These are phyloP conservation scores for Pseudocercospora eumusae DNA, from an alignment of 2,329 filamentous ascomycete species.

Conservation along the genomic window DNA sequence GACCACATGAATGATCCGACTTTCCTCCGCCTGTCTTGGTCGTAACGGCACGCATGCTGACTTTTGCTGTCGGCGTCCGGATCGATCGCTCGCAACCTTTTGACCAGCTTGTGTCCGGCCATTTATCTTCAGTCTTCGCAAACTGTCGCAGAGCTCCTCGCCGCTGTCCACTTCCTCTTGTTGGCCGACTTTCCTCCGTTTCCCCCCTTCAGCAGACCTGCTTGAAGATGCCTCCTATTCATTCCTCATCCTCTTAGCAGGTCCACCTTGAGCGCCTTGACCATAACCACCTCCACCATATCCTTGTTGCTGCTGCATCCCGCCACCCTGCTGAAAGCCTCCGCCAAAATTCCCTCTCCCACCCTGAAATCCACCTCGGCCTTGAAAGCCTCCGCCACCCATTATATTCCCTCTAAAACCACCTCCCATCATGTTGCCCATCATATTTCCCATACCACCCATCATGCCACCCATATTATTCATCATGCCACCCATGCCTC, in stretches of 20 bases:
- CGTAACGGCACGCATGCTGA: neutral
- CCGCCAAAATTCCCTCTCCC: constrained; percentile 18
- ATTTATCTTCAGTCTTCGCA: neutral
- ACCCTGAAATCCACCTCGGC: constrained; percentile 26
- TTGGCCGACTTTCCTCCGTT: neutral
- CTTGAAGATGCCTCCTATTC: constrained; percentile 7
- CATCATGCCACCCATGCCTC: constrained; percentile 23
- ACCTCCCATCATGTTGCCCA: constrained; percentile 31
- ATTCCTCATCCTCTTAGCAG: constrained; percentile 13
- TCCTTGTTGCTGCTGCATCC: constrained; percentile 41
- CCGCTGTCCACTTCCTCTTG: neutral
- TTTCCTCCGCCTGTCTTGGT: neutral
- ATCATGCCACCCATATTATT: constrained; percentile 32
- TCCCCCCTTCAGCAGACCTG: neutral
- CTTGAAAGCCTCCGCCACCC: constrained; percentile 51
- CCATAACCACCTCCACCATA: constrained; percentile 6
- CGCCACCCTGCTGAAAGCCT: constrained; percentile 52
- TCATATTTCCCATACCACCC: constrained; percentile 41
- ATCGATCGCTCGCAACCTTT: neutral
- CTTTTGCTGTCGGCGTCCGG: neutral
- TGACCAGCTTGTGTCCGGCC: neutral
- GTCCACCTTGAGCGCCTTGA: constrained; percentile 11
- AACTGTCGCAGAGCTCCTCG: neutral
- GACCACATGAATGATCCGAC: neutral
- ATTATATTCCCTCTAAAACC: constrained; percentile 46